Conservation (phyloP, 345 rosid genomes). For the Eucalyptus pumila region DNA sequence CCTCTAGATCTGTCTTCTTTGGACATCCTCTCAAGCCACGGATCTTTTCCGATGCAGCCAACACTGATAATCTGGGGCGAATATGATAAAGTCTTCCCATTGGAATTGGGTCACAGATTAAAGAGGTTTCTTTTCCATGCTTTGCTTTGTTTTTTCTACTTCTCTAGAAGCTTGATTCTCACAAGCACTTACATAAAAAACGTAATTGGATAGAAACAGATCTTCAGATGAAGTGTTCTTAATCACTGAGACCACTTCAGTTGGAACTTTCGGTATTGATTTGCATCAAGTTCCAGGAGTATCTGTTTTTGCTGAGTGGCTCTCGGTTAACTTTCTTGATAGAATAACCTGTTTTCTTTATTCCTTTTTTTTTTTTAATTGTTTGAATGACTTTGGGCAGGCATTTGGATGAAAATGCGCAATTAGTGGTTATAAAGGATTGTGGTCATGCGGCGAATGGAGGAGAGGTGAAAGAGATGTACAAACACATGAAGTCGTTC, state of each 20-base stretch:
- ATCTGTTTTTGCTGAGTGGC: background rate
- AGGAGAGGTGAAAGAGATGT: background rate
- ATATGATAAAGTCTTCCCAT: background rate
- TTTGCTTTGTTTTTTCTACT: background rate
- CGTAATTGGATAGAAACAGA: background rate
- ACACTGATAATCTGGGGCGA: constrained; percentile 1
- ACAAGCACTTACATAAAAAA: background rate
- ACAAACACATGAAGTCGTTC: background rate
- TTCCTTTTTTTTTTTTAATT: background rate
- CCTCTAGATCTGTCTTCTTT: background rate
- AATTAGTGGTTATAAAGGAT: background rate
- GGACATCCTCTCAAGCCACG: background rate
- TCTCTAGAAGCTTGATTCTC: background rate
- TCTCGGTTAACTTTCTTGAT: background rate
- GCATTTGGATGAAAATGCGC: background rate
- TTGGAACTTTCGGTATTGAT: background rate
- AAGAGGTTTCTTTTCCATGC: background rate
- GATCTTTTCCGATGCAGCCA: background rate
- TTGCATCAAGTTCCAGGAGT: background rate
- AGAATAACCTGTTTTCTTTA: background rate
- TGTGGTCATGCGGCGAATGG: background rate
- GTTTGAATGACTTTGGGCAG: background rate
- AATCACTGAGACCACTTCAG: background rate
- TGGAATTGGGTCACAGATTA: background rate
- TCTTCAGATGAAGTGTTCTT: background rate